These are phyloP conservation scores for Phanerochaete carnosa DNA, from an alignment of 768 basidiomycete genomes.

Conservation along the genomic window DNA sequence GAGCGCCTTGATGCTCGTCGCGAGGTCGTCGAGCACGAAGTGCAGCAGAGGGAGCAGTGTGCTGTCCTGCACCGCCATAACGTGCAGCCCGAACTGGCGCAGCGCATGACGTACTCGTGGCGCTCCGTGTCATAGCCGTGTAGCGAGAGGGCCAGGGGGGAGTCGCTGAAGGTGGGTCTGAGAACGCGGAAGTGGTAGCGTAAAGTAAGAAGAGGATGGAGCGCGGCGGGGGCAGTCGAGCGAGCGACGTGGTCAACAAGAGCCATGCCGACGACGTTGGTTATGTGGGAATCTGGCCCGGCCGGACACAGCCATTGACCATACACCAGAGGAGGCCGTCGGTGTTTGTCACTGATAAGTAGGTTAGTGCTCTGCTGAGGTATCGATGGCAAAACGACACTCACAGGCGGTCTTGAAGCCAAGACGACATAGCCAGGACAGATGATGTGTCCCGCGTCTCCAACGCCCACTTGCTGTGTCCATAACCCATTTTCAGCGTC, in stretches of 20 bases:
- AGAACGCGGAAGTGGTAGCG: constrained; percentile 49
- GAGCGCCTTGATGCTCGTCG: too few relatives aligned
- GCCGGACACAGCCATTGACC: too few relatives aligned
- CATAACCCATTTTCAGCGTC: too few relatives aligned
- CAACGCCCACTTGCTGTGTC: too few relatives aligned
- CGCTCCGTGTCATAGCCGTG: constrained; percentile 80
- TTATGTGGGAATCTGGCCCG: constrained; percentile 90
- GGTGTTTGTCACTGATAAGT: too few relatives aligned
- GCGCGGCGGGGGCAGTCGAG: constrained; percentile 74
- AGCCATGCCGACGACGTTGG: constrained; percentile 97
- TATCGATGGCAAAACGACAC: constrained; percentile 24
- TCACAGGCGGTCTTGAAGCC: constrained; percentile 83
- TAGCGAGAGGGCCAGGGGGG: constrained; percentile 65
- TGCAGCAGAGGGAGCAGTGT: constrained; percentile 96
- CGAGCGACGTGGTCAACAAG: constrained; percentile 95
- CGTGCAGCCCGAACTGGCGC: constrained; percentile 88
- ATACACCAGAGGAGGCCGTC: too few relatives aligned
- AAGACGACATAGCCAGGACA: constrained; percentile 93
- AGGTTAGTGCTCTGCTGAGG: constrained; percentile 2
- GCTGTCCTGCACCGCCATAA: constrained; percentile 92
- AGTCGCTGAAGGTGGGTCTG: constrained; percentile 82
- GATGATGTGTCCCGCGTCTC: constrained; percentile 87
- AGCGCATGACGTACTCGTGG: constrained; percentile 89
- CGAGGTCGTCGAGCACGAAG: constrained; percentile 95
- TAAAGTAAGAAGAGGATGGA: constrained; percentile 44